Evolutionary conservation across 495 filamentous ascomycete species (phyloP).

Genomic region (Emericellopsis terricola): DNA sequence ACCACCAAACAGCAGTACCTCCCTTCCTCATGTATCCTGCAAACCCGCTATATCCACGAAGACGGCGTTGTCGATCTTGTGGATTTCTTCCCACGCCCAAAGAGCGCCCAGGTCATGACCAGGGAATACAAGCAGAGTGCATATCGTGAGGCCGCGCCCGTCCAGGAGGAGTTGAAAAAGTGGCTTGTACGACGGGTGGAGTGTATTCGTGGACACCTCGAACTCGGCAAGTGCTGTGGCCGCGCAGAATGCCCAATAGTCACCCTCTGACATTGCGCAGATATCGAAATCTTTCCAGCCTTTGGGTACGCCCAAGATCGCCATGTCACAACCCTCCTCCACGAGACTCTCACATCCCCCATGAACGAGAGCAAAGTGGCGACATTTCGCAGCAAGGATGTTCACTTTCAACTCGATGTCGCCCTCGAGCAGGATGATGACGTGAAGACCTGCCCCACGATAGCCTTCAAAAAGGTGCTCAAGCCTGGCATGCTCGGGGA

Average conservation of each 20-base stretch:
- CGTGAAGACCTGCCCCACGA: constrained; percentile 25
- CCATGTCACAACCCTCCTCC: constrained; percentile 33
- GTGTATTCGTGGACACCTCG: constrained; percentile 43
- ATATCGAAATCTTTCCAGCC: constrained; percentile 50
- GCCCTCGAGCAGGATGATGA: constrained; percentile 39
- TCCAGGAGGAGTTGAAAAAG: constrained; percentile 36
- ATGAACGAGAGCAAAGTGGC: constrained; percentile 35
- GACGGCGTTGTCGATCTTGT: constrained; percentile 50
- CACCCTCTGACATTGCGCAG: constrained; percentile 5
- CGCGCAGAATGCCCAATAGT: too few species aligned
- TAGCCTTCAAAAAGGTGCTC: constrained; percentile 32
- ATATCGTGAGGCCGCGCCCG: constrained; percentile 29
- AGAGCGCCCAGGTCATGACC: constrained; percentile 20
- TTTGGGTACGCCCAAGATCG: constrained; percentile 46
- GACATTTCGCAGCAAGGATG: constrained; percentile 36
- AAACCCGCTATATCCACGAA: constrained; percentile 53
- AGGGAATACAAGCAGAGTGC: constrained; percentile 25
- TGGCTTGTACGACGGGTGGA: constrained; percentile 50
- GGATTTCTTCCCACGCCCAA: constrained; percentile 54
- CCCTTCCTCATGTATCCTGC: constrained; percentile 50
- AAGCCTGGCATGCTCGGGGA: constrained; percentile 33
- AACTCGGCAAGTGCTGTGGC: constrained; percentile 21
- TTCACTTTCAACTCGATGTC: constrained; percentile 45
- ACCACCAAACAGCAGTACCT: constrained; percentile 55
- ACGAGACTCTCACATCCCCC: constrained; percentile 14